Base-by-base conservation (phyloP, 306 rosid genomes). In the Pyrus betulifolia region DNA sequence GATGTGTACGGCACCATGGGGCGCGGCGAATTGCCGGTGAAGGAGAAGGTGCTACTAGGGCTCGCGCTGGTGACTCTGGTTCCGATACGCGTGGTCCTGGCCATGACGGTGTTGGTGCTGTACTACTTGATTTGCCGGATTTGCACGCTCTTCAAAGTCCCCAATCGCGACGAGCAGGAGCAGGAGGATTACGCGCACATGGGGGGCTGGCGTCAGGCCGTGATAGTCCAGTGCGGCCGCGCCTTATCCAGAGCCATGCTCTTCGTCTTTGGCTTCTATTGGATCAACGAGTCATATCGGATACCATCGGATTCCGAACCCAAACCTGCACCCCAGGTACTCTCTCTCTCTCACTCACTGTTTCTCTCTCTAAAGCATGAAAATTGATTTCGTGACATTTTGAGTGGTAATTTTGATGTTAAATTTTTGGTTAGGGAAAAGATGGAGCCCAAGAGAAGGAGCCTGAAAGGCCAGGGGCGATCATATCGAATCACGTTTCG, bases 1-100 rank as follows among this genome's bases (percentile, higher is more conserved):
- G 99, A 96, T 62, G 88, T 69, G 11, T 96, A 96, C 81, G 99
- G 99, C 19, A 76, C 86, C n/a, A 88, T 92, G 98, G 99, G 99
- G 19, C 88, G 93, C n/a, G 93, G 99, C 67, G 91, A 89, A 71
- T 78, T 96, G 30, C 78, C 93, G 13, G 12, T 84, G 18, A 83
- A 60, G 86, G 99, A 92, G 96, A 92, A 91, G 85, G 79, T 88
- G 19, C 66, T 91, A 28, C 85, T 96, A 8, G 92, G 87, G 15
- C 70, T 91, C 70, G 96, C 97, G 0, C 23, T 91, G 76, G 79
- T 87, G 46, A 96, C 93, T 8, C 85, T 96, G 66, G 91, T 91
- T 59, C 99, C 99, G 2, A 76, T 96, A 4, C 85, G 99, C 67
- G 86, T 96, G 12, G 46, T 86, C 40, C 21, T 86, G 21, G 84